Evolutionary conservation across 768 basidiomycete species (phyloP).

Genomic region (Phlebiopsis gigantea): DNA sequence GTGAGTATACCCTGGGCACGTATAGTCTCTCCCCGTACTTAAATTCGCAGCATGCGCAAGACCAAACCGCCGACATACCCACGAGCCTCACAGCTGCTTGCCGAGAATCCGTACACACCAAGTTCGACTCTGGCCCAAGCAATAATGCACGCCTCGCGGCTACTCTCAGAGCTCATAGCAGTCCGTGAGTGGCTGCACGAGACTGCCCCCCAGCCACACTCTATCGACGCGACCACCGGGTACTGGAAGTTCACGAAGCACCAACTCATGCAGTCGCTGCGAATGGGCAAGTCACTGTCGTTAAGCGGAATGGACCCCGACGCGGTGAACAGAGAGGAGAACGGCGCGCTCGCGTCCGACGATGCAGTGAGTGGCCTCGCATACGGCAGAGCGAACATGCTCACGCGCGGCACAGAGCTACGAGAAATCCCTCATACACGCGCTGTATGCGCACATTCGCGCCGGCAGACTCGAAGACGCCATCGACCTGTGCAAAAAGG

Average conservation of each 20-base stretch:
- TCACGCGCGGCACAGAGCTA: constrained; percentile 47
- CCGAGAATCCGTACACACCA: constrained; percentile 78
- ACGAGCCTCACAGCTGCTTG: constrained; percentile 50
- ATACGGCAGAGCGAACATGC: neutral
- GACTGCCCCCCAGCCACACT: constrained; percentile 55
- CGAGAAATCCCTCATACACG: constrained; percentile 72
- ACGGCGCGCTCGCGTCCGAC: constrained; percentile 59
- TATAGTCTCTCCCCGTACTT: neutral
- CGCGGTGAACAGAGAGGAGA: constrained; percentile 56
- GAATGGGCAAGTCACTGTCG: constrained; percentile 45
- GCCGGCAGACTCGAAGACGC: constrained; percentile 85
- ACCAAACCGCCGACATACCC: constrained; percentile 44
- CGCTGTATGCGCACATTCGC: constrained; percentile 76
- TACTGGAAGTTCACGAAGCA: constrained; percentile 85
- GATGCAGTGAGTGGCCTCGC: constrained; percentile 56
- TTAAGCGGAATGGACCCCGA: constrained; percentile 78
- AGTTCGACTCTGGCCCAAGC: constrained; percentile 70
- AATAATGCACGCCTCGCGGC: constrained; percentile 60
- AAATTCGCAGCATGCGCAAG: constrained; percentile 54
- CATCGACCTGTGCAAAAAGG: constrained; percentile 71
- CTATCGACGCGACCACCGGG: constrained; percentile 66
- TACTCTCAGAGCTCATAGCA: constrained; percentile 71
- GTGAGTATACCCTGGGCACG: constrained; percentile 35
- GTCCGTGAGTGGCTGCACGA: constrained; percentile 90
- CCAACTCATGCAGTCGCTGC: constrained; percentile 57